These are phyloP conservation scores for Gamsiella multidivaricata DNA, from an alignment of 192 early-diverging fungal genomes.

Conservation along the genomic window DNA sequence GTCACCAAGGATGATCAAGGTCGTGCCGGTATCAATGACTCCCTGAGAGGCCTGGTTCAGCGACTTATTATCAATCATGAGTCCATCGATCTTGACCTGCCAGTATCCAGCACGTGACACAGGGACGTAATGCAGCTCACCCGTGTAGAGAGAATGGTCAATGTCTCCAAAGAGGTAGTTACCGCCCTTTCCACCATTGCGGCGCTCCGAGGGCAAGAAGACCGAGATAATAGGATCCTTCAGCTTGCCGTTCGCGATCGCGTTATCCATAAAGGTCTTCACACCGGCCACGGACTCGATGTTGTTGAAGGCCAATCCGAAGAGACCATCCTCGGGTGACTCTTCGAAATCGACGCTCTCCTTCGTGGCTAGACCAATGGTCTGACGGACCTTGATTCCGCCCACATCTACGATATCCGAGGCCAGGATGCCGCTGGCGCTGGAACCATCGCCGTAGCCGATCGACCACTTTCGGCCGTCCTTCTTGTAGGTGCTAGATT, in stretches of 20 bases:
- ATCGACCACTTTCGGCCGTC: conserved; percentile 69
- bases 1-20: conserved; percentile 64
- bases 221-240: conserved; percentile 68
- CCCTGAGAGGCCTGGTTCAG: conserved; percentile 34
- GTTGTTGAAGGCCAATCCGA: conserved; percentile 69
- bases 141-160: conserved; percentile 57
- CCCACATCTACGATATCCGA: conserved; percentile 69
- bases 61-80: conserved; percentile 38
- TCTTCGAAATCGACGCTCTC: conserved; percentile 61
- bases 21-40: conserved; percentile 75
- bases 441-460: conserved; percentile 69
- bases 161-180: conserved; percentile 66
- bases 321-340: conserved; percentile 68
- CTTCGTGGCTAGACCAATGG: conserved; percentile 66
- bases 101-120: conserved; percentile 62
- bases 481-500: conserved; percentile 62
- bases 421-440: conserved; percentile 46
- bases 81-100: conserved; percentile 60
- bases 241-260: conserved; percentile 61
- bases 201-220: conserved; percentile 62
- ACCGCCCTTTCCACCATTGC: conserved; percentile 53
- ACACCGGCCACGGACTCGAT: conserved; percentile 48
- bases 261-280: conserved; percentile 65
- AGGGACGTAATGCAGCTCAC: conserved; percentile 61
- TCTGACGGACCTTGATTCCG: conserved; percentile 67